These are phyloP conservation scores for Amniculicola lignicola DNA, from an alignment of 495 filamentous ascomycete species.

Conservation along the genomic window DNA sequence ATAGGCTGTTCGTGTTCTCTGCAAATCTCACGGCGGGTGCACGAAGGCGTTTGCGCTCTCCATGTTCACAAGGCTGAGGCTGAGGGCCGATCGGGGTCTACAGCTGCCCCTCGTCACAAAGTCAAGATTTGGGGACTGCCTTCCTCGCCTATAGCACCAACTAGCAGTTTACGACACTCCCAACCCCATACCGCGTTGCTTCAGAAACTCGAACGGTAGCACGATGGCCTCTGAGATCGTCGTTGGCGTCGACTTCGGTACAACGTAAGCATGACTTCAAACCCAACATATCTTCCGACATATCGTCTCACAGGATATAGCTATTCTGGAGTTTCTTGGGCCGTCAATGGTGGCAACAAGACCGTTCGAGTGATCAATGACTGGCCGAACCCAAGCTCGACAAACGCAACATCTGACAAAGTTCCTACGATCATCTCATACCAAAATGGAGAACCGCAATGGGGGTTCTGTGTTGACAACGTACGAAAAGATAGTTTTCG, in stretches of 20 bases:
- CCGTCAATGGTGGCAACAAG: background rate
- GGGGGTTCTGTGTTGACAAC: constrained; percentile 6
- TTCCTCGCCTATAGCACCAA: no score
- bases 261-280: constrained; percentile 10
- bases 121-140: no score
- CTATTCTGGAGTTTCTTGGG: constrained; percentile 21
- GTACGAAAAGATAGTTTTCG: constrained; percentile 2
- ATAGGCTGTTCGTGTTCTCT: no score
- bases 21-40: no score
- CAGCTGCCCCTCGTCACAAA: no score
- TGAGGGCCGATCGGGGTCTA: no score
- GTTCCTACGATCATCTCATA: constrained; percentile 15
- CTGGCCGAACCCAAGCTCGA: constrained; percentile 7
- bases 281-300: background rate
- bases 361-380: constrained; percentile 10
- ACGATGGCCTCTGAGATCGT: constrained; percentile 10
- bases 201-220: no score
- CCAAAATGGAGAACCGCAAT: background rate
- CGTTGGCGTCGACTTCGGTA: constrained; percentile 23
- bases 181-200: no score
- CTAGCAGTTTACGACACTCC: no score
- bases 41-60: no score
- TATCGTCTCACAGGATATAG: background rate
- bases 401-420: constrained; percentile 8
- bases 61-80: no score